Evolutionary conservation across 257 asterid genomes (phyloP).

Genomic region (Primulina eburnea): DNA sequence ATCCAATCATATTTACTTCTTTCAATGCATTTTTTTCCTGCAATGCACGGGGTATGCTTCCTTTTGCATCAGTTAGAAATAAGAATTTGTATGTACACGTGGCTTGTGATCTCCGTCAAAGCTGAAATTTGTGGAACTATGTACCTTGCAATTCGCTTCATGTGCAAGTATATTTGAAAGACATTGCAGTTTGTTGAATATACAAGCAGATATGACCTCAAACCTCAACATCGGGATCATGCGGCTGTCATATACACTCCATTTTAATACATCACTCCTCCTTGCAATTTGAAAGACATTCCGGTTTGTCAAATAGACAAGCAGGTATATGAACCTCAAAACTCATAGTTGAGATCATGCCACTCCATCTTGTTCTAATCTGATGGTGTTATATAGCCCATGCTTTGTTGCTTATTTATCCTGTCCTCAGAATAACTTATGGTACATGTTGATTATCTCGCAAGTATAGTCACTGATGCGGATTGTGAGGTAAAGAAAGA

Average conservation of each 20-base stretch:
- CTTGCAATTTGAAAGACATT: neutral
- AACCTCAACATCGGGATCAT: slow-evolving; percentile 6
- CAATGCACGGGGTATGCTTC: slow-evolving; percentile 22
- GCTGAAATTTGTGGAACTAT: slow-evolving; percentile 18
- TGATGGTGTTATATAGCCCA: slow-evolving; percentile 10
- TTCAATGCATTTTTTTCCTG: no score
- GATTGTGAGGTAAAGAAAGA: neutral
- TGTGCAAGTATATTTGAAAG: slow-evolving; percentile 14
- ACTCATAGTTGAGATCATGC: neutral
- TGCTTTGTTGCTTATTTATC: slow-evolving; percentile 5
- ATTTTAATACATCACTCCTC: neutral
- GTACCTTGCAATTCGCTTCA: neutral
- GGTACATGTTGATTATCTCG: neutral
- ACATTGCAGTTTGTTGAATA: neutral
- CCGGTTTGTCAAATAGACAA: neutral
- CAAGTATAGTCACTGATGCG: neutral
- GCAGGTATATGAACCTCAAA: neutral
- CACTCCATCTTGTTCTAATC: slow-evolving; percentile 10
- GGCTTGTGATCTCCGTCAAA: slow-evolving; percentile 4
- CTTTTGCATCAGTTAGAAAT: neutral
- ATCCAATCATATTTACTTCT: no score
- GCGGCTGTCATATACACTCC: neutral
- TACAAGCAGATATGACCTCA: neutral
- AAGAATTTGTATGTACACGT: neutral
- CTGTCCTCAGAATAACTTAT: neutral